A percentile compares a stretch with the other conserved stretches of the same genome.
These are phyloP conservation scores for Hanseniaspora pseudoguilliermondii DNA, from an alignment of 805 yeast species.

Conservation along the genomic window DNA sequence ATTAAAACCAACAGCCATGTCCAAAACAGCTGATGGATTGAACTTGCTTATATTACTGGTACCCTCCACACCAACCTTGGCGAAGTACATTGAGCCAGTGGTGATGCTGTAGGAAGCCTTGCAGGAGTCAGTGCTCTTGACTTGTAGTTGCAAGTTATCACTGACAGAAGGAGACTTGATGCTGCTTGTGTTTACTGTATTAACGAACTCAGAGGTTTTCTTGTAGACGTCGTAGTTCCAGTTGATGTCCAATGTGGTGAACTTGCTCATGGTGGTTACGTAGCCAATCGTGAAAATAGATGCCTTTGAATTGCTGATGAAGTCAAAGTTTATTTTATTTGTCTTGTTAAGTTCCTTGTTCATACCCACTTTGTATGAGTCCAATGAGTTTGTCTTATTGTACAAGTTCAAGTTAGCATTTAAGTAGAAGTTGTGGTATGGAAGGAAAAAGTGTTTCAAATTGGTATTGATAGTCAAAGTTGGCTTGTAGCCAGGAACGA, in stretches of 20 bases:
- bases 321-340: background rate
- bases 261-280: background rate
- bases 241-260: background rate
- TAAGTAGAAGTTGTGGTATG: slow-evolving; percentile 1
- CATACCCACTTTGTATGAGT: slow-evolving; percentile 1
- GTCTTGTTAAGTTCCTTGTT: slow-evolving; percentile 1
- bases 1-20: background rate
- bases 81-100: background rate
- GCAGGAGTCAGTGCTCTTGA: background rate
- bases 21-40: background rate
- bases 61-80: background rate
- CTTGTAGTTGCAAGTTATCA: background rate
- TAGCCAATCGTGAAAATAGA: background rate
- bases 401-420: background rate
- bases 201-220: background rate
- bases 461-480: background rate
- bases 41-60: background rate
- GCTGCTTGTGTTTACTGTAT: background rate
- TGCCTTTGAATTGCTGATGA: background rate
- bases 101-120: background rate
- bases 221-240: background rate
- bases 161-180: background rate
- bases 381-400: background rate
- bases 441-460: background rate
- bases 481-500: background rate